Base-by-base conservation (phyloP, 2,329 filamentous ascomycete species). In the Karstenula rhodostoma region DNA sequence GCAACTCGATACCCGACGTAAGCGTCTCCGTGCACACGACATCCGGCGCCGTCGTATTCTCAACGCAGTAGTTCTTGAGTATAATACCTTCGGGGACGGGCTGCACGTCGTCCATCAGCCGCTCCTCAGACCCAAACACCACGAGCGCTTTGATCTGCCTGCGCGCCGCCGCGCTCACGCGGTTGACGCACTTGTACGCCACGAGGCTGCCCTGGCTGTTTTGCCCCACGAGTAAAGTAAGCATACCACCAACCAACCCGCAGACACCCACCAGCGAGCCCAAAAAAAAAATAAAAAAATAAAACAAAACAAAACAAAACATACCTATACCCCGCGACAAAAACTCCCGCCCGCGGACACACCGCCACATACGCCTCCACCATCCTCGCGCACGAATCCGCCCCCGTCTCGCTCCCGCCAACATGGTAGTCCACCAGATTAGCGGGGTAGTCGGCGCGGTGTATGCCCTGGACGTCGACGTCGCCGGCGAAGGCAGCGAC, bases 161-260 rank as follows among this genome's bases (percentile, higher is more conserved):
- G 44, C 44, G 44, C 9, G 23, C 44, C 10, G 44, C 23, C 9
- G 27, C 44, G 44, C 44, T 29, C 13, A 47, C 44, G 13, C 44
- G 44, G 27, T 47, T 47, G 10, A 47, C 23, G 44, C 44, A 47
- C 8, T 47, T 47, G 44, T 47, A 47, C 8, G 44, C 44, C 12
- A 47, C 44, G n/a, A 47, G 44, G 27, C 44, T 47, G 22, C 44
- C 44, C 12, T 47, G 44, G 27, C 44, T 47, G 25, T 29, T 15
- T n/a, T n/a, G n/a, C n/a, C 22, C 23, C 10, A 5, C 25, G 15
- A 3, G 17, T 19, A n/a, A n/a, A n/a, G 42, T 47, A 27, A 47
- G 44, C 44, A 47, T 27, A 9, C 17, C 19, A 32, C 8, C 29
- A 2, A 32, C 8, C 29, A 32, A 29, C 27, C 27, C 27, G 27